phyloP scores from a whole-genome alignment of 1,284 basidiomycete species.

The Melampsora larici-populina region DNA sequence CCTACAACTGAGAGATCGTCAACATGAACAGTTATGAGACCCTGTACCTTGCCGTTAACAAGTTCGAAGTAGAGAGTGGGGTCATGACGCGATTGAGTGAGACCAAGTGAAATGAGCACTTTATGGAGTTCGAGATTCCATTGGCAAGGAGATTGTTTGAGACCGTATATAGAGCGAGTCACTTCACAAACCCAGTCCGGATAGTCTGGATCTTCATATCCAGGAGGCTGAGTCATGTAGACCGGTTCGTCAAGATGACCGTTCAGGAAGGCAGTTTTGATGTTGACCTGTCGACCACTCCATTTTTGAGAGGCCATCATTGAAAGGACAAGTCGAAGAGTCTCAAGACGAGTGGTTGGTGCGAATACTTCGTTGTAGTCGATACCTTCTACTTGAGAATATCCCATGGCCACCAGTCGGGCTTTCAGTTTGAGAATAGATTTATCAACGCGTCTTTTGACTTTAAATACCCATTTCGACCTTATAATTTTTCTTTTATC shows the following conservation, averaged over 20 bases:
- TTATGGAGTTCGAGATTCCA: not conserved
- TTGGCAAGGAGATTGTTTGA: not conserved
- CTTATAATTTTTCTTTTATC: not conserved
- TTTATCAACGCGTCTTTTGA: not conserved
- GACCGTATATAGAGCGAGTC: not conserved
- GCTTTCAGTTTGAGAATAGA: too few relatives aligned
- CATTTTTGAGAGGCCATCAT: not conserved
- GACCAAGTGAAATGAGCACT: not conserved
- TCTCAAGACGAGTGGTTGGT: too few relatives aligned
- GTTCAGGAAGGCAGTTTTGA: too few relatives aligned
- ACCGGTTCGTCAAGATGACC: not conserved
- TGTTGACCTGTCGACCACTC: not conserved
- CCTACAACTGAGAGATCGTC: not conserved
- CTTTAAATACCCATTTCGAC: conserved; percentile 10
- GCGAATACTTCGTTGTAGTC: too few relatives aligned
- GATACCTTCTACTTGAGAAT: too few relatives aligned
- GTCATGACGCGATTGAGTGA: conserved; percentile 11
- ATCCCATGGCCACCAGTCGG: too few relatives aligned
- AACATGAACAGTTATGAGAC: not conserved
- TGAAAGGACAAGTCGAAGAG: too few relatives aligned
- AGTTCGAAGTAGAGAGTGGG: conserved; percentile 10
- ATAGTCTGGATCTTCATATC: not conserved
- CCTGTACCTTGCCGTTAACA: not conserved
- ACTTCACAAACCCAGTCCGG: not conserved
- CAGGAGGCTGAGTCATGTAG: conserved; percentile 8